Base-by-base conservation (phyloP, 306 rosid genomes). In the Vigna mungo region DNA sequence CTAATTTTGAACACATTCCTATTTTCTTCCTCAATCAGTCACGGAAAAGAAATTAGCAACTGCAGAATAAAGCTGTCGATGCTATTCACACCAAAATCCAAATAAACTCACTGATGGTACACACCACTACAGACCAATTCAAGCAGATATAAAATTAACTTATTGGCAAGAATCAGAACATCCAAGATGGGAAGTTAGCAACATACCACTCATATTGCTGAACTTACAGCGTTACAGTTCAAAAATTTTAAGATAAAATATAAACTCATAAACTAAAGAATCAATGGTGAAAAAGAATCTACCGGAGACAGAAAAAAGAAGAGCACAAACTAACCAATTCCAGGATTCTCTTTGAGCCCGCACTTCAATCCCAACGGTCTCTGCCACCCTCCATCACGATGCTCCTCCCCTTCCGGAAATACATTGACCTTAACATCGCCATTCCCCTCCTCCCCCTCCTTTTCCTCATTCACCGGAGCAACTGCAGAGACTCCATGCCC, bases 311-410 rank as follows among this genome's bases (percentile, higher is more conserved):
- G 5, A 43, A 9, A 68, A 78, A 56, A 51, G 7, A 34, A 71
- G 44, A 76, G 9, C 18, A 82, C 27, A 32, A 49, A 88, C 93
- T 83, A 76, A 95, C 98, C 97, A 36, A 86, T 74, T 55, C 96
- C 92, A 15, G 93, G 97, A 86, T 90, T 90, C 20, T 92, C 96
- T 47, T 87, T 80, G 44, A 89, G 91, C 49, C 97, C 90, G 46
- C 89, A 83, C 82, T 89, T 92, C 88, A 95, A 82, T 36, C 76
- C 85, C 1, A 88, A 72, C 0, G 87, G 85, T 64, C 87, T 81
- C 20, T 64, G 79, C 93, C 96, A 87, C 70, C 77, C 95, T 82
- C 88, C 88, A 74, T 76, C 76, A 54, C 17, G 71, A 77, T 66
- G 78, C 27, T 82, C 92, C 80, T 80, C 96, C 54, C 84, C 91